Conservation (phyloP, 345 rosid species). For the Eutrema yunnanense region DNA sequence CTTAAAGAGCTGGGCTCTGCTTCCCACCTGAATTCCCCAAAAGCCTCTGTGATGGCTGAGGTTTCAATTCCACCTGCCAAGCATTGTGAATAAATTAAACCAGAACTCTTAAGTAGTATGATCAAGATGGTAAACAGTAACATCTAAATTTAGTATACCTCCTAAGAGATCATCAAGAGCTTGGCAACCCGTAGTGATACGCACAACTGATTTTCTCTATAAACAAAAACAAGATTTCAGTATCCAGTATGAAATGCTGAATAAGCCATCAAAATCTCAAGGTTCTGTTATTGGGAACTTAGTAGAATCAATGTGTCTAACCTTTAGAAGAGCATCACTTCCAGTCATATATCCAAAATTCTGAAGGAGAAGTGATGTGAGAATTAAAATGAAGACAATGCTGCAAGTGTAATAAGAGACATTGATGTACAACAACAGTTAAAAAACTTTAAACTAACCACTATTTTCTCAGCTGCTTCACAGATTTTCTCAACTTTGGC, state of each 20-base stretch:
- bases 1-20: background rate
- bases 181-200: constrained; percentile 91
- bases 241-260: background rate
- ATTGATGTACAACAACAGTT: background rate
- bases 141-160: constrained; percentile 32
- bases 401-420: background rate
- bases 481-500: constrained; percentile 96
- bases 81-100: background rate
- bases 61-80: constrained; percentile 86
- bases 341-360: constrained; percentile 88
- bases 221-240: constrained; percentile 7
- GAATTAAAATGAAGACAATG: background rate
- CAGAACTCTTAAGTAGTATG: background rate
- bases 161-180: constrained; percentile 92
- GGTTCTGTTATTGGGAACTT: background rate
- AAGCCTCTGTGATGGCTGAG: constrained; percentile 75
- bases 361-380: constrained; percentile 29
- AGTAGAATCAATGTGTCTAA: constrained; percentile 30
- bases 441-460: constrained; percentile 44
- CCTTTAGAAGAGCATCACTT: constrained; percentile 83
- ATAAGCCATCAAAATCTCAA: background rate
- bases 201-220: constrained; percentile 65
- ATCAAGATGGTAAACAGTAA: background rate
- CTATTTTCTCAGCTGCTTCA: constrained; percentile 95
- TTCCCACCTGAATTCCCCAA: constrained; percentile 85